Conservation (phyloP, 495 filamentous ascomycete species). For the Annulohypoxylon maeteangense region DNA sequence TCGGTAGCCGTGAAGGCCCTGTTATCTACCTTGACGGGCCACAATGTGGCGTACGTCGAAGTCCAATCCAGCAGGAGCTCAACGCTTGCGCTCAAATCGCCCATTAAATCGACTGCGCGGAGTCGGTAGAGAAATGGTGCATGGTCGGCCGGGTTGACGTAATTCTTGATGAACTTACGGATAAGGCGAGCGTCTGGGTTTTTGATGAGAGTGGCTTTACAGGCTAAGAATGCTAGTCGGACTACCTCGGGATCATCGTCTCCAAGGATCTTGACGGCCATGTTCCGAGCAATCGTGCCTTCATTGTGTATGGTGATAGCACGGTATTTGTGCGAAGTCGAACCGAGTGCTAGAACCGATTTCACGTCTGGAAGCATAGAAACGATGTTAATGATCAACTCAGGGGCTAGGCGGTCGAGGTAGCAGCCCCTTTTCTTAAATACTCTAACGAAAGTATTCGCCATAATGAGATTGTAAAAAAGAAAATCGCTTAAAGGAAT, state of each 20-base stretch:
- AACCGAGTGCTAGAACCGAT: neutral
- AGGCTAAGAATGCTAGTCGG: constrained; percentile 18
- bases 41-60: neutral
- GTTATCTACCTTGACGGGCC: neutral
- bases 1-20: constrained; percentile 14
- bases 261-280: neutral
- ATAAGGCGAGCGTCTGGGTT: neutral
- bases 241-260: constrained; percentile 8
- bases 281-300: neutral
- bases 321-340: neutral
- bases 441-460: too few species aligned
- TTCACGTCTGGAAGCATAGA: neutral
- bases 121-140: neutral
- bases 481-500: neutral
- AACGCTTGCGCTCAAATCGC: neutral
- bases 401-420: constrained; percentile 9
- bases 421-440: neutral
- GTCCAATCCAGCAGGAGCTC: constrained; percentile 13
- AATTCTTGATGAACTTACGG: constrained; percentile 5
- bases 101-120: neutral
- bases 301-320: neutral
- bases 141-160: neutral
- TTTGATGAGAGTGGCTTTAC: neutral
- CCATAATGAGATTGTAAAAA: neutral
- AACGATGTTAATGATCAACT: constrained; percentile 7